Conservation (phyloP, 306 rosid genomes). For the Ormosia semicastrata region DNA sequence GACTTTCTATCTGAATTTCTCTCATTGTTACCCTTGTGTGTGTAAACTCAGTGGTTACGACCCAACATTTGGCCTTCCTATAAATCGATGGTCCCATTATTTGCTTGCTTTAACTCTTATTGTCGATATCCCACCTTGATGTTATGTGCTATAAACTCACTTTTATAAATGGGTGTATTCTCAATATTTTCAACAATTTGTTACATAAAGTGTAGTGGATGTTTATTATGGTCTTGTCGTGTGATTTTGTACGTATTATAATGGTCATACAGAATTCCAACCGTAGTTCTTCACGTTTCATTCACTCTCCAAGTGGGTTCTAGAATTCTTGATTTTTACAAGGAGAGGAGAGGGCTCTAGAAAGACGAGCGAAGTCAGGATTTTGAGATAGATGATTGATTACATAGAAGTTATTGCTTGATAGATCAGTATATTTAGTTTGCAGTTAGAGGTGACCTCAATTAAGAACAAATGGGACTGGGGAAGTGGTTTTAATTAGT, state of each 20-base stretch:
- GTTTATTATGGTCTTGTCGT: neutral
- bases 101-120: neutral
- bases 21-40: neutral
- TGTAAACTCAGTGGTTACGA: neutral
- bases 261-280: neutral
- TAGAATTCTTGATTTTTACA: too few species aligned
- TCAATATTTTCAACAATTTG: neutral
- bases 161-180: neutral
- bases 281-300: neutral
- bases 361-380: neutral
- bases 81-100: neutral
- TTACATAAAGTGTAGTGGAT: neutral
- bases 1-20: too few species aligned
- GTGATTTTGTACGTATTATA: neutral
- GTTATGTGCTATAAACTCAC: neutral
- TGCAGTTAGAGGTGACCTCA: neutral
- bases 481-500: neutral
- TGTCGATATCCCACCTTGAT: neutral
- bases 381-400: neutral
- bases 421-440: neutral
- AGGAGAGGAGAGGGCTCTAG: too few species aligned
- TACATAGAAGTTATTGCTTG: neutral
- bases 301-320: too few species aligned
- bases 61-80: neutral
- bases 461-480: neutral